Percentiles rank a stretch among this genome's conserved stretches.
These are phyloP conservation scores for Petunia hybrid DNA, from an alignment of 305 asterid species.

Conservation along the genomic window DNA sequence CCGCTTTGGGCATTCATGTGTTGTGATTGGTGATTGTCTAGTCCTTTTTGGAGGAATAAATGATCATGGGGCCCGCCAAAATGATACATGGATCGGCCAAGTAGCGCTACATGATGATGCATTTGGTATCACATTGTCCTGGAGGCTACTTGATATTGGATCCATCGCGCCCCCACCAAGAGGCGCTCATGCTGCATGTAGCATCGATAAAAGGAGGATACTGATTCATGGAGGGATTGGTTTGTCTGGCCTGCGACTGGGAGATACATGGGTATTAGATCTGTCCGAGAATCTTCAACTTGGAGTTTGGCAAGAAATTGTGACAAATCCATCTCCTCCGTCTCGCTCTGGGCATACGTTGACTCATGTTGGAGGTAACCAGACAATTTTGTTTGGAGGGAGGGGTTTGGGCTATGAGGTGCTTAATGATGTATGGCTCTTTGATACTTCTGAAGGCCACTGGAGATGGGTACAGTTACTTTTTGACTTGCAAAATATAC, in stretches of 20 bases:
- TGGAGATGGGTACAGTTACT: conserved; percentile 71
- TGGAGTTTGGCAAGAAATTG: conserved; percentile 75
- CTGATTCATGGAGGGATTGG: conserved; percentile 94
- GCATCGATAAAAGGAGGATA: conserved; percentile 61
- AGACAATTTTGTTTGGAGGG: conserved; percentile 80
- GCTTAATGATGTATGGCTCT: conserved; percentile 83
- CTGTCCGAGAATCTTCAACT: conserved; percentile 62
- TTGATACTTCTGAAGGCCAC: conserved; percentile 53
- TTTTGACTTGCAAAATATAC: conserved; percentile 60
- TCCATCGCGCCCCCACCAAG: conserved; percentile 70
- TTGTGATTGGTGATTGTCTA: conserved; percentile 59
- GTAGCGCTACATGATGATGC: conserved; percentile 52
- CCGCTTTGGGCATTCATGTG: conserved; percentile 90
- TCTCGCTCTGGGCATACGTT: conserved; percentile 94
- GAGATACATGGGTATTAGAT: conserved; percentile 79
- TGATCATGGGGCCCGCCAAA: conserved; percentile 73
- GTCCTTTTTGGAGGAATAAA: conserved; percentile 94
- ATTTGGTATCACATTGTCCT: conserved; percentile 58
- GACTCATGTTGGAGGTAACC: conserved; percentile 63
- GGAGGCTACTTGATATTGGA: conserved; percentile 74
- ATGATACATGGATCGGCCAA: conserved; percentile 79
- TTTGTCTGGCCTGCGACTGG: conserved; percentile 62
- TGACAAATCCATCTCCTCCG: conserved; percentile 64
- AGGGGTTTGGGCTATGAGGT: conserved; percentile 82
- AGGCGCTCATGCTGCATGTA: conserved; percentile 94